Conservation (phyloP, 2,329 filamentous ascomycete genomes). For the Colletotrichum aenigma region DNA sequence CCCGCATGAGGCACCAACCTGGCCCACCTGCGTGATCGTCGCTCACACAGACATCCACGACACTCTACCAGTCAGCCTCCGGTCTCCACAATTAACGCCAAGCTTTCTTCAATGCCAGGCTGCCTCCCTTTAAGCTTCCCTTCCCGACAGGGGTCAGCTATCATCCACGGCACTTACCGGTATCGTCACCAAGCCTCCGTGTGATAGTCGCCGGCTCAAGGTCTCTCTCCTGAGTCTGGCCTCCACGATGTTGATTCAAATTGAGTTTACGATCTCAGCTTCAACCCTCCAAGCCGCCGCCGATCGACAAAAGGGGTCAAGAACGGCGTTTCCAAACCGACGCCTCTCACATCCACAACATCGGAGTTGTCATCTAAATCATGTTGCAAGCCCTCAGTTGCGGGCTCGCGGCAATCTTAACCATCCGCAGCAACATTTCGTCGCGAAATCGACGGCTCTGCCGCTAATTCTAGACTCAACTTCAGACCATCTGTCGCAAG, state of each 20-base stretch:
- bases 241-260: neutral
- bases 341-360: neutral
- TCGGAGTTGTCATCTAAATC: neutral
- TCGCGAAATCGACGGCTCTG: neutral
- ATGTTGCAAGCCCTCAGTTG: neutral
- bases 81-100: neutral
- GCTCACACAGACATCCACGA: slow-evolving; percentile 2
- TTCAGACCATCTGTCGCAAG: neutral
- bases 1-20: slow-evolving; percentile 8
- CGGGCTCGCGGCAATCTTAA: neutral
- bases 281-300: neutral
- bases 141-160: neutral
- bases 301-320: neutral
- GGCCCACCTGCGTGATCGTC: slow-evolving; percentile 20
- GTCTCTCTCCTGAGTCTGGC: neutral
- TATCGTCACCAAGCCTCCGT: neutral
- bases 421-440: neutral
- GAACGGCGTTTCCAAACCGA: neutral
- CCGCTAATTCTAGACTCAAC: neutral
- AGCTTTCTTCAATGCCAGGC: slow-evolving; percentile 9
- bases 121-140: neutral
- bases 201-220: neutral
- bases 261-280: neutral
- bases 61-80: neutral
- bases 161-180: neutral